phyloP scores from a whole-genome alignment of 441 rosid genomes.

The Bocquillonia castaneifolia region DNA sequence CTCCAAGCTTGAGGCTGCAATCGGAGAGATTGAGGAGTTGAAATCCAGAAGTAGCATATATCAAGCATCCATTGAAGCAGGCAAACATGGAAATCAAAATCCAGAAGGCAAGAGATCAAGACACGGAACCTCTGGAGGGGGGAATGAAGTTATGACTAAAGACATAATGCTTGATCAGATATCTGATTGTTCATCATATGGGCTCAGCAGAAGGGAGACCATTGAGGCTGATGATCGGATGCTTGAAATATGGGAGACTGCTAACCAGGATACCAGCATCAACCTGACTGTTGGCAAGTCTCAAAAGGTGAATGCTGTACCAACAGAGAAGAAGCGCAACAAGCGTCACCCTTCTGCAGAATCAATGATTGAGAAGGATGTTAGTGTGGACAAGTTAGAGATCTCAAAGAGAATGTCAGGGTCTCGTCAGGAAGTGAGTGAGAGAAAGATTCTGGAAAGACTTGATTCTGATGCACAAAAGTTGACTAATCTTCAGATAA shows the following conservation, averaged over 20 bases:
- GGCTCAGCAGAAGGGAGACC: conserved; percentile 61
- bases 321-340: conserved; percentile 22
- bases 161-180: conserved; percentile 91
- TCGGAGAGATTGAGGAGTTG: conserved; percentile 50
- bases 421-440: conserved; percentile 51
- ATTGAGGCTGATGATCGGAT: conserved; percentile 46
- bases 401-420: conserved; percentile 53
- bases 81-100: conserved; percentile 30
- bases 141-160: conserved; percentile 66
- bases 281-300: conserved; percentile 42
- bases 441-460: conserved; percentile 76
- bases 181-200: conserved; percentile 80
- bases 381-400: conserved; percentile 71
- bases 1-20: conserved; percentile 50
- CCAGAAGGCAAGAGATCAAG: conserved; percentile 25
- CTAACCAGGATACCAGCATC: conserved; percentile 37
- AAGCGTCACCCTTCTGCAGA: conserved; percentile 47
- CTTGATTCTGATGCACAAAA: conserved; percentile 85
- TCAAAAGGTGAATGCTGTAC: conserved; percentile 23
- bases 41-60: conserved; percentile 33
- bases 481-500: conserved; percentile 73
- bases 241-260: conserved; percentile 61
- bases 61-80: conserved; percentile 25
- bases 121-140: conserved; percentile 43
- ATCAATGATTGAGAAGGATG: conserved; percentile 64